Conservation (phyloP, 225 moss, liverwort and hornwort species). For the Takakia lepidozioides region DNA sequence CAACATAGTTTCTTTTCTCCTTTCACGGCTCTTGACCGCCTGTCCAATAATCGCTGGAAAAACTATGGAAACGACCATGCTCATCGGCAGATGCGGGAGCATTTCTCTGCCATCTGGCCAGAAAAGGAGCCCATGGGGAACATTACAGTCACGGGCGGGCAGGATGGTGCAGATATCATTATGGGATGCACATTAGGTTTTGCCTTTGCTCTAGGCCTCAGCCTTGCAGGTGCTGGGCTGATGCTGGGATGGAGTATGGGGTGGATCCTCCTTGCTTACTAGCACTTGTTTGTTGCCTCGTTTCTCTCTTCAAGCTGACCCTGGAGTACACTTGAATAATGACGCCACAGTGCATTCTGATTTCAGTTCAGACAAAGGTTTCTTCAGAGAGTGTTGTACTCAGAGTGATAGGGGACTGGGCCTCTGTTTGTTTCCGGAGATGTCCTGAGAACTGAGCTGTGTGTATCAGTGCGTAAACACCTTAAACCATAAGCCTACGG, state of each 20-base stretch:
- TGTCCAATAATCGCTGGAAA: constrained; percentile 58
- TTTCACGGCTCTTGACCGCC: constrained; percentile 49
- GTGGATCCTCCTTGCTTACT: constrained; percentile 71
- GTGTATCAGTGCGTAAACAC: no score
- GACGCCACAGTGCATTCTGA: no score
- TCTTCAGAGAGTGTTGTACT: no score
- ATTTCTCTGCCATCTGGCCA: constrained; percentile 48
- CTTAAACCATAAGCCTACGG: no score
- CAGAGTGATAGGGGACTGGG: no score
- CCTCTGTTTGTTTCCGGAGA: no score
- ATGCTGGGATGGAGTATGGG: constrained; percentile 94
- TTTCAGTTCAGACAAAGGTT: no score
- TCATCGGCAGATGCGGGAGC: constrained; percentile 43
- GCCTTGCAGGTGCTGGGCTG: constrained; percentile 81
- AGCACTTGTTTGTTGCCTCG: constrained; percentile 21
- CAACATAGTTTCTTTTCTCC: constrained; percentile 70
- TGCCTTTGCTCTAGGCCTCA: constrained; percentile 80
- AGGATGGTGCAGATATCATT: constrained; percentile 42
- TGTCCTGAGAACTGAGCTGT: no score
- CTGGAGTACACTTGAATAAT: no score
- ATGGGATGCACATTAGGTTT: constrained; percentile 76
- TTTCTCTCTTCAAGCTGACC: no score
- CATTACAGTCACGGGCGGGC: constrained; percentile 13
- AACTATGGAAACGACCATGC: constrained; percentile 34
- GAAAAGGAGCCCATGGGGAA: constrained; percentile 20